These are phyloP conservation scores for Xylaria sp. DNA, from an alignment of 495 filamentous ascomycete species.

Conservation along the genomic window DNA sequence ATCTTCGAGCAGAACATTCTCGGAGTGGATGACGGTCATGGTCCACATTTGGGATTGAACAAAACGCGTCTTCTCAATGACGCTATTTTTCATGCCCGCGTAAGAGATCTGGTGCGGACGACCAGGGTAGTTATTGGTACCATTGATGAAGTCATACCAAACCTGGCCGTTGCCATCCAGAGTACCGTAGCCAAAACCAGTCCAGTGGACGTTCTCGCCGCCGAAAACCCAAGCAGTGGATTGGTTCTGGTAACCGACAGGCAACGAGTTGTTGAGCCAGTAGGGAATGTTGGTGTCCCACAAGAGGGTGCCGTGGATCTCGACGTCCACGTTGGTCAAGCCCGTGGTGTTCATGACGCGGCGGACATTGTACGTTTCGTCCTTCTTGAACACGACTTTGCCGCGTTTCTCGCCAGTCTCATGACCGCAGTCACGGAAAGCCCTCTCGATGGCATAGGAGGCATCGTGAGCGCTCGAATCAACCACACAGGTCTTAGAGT, in stretches of 20 bases:
- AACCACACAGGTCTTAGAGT: conserved; percentile 21
- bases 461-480: conserved; percentile 41
- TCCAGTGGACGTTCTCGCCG: conserved; percentile 49
- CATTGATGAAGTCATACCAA: conserved; percentile 50
- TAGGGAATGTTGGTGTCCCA: conserved; percentile 54
- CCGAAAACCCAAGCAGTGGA: conserved; percentile 56
- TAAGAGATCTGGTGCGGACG: conserved; percentile 54
- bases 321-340: conserved; percentile 49
- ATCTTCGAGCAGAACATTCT: conserved; percentile 48
- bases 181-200: conserved; percentile 49
- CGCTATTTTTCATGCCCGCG: conserved; percentile 44
- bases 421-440: conserved; percentile 50
- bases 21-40: conserved; percentile 33
- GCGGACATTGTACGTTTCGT: conserved; percentile 48
- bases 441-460: conserved; percentile 47
- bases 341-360: conserved; percentile 54
- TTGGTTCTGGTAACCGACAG: conserved; percentile 56
- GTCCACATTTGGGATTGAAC: conserved; percentile 57
- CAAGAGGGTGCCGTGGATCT: conserved; percentile 42
- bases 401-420: conserved; percentile 35
- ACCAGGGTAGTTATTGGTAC: conserved; percentile 51
- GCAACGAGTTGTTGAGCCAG: conserved; percentile 52
- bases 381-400: conserved; percentile 47
- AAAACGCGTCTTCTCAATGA: conserved; percentile 44
- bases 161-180: conserved; percentile 57